Base-by-base conservation (phyloP, 2,329 filamentous ascomycete species). In the Aspergillus transmontanensis region DNA sequence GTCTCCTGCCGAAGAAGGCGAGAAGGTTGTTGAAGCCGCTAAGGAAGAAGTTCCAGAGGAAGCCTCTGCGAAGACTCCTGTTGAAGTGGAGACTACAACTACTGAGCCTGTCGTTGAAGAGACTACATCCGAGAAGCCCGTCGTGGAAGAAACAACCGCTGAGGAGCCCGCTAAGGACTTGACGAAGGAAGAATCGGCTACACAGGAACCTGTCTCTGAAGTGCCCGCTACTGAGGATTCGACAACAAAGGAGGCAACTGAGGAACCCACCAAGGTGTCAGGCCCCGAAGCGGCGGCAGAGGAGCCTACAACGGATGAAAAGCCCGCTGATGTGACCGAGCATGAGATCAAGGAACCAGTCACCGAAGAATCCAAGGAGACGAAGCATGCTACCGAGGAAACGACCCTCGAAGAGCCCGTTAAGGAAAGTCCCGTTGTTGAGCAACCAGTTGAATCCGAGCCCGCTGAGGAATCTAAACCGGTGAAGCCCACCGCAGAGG, bases 81-180 rank as follows among this genome's bases (percentile, higher is more conserved):
- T 36, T 36, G 53, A 46, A 10, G 66, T 62, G 28, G 50, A 59
- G n/a, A 5, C 46, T 58, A 54, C 53, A 39, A 34, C 55, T 28
- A 39, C 59, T 28, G 60, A 64, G 45, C 46, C 43, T 45, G 60
- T 48, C 23, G 16, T 46, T 36, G 64, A 64, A 28, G 60, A 45
- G 54, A 51, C 56, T 30, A 48, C 16, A 9, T 21, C 39, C 19
- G 63, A 56, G 43, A 36, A 30, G 21, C 48, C 46, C n/a, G 45
- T 12, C 32, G 19, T 12, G 4, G 36, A 65, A 28, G 59, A 60
- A 36, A 11, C 59, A n/a, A 45, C 30, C 5, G 23, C 54, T 10
- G 63, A 65, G 34, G 39, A 57, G 14, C 21, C 61, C 43, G 46
- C 54, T 36, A 45, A 55, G n/a, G 67, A 64, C 11, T 41, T 55